These are phyloP conservation scores for Phialocephala subalpina DNA, from an alignment of 2,329 filamentous ascomycete genomes.

Conservation along the genomic window DNA sequence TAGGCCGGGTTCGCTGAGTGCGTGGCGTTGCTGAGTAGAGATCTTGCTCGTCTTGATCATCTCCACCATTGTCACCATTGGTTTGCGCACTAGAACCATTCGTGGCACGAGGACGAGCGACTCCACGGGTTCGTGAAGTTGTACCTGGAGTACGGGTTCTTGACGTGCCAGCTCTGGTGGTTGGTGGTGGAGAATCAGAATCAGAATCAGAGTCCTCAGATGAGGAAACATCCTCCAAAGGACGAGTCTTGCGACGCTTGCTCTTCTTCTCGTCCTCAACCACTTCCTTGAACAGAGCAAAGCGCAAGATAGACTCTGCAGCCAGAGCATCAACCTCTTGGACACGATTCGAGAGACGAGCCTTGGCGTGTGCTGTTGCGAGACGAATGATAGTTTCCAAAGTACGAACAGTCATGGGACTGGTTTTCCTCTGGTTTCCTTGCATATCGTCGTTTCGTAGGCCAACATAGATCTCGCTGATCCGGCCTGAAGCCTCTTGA, in stretches of 20 bases:
- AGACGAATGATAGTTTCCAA: slow-evolving; percentile 98
- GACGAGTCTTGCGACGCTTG: slow-evolving; percentile 77
- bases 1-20: slow-evolving; percentile 34
- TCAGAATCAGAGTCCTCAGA: slow-evolving; percentile 64
- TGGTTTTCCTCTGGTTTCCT: slow-evolving; percentile 91
- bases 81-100: slow-evolving; percentile 44
- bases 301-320: slow-evolving; percentile 89
- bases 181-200: slow-evolving; percentile 41
- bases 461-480: slow-evolving; percentile 89
- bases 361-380: slow-evolving; percentile 93
- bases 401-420: slow-evolving; percentile 95
- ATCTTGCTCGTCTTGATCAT: slow-evolving; percentile 51
- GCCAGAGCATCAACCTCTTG: slow-evolving; percentile 89
- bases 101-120: slow-evolving; percentile 39
- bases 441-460: slow-evolving; percentile 96
- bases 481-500: slow-evolving; percentile 89
- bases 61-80: slow-evolving; percentile 51
- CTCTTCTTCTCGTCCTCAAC: slow-evolving; percentile 81
- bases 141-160: slow-evolving; percentile 43
- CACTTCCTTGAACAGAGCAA: slow-evolving; percentile 97
- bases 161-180: slow-evolving; percentile 40
- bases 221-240: slow-evolving; percentile 63
- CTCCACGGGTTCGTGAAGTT: slow-evolving; percentile 44
- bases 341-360: slow-evolving; percentile 85
- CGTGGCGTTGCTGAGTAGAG: slow-evolving; percentile 45